Evolutionary conservation across 2,329 filamentous ascomycete genomes (phyloP).

Genomic region (Trichocomaceae sp.): DNA sequence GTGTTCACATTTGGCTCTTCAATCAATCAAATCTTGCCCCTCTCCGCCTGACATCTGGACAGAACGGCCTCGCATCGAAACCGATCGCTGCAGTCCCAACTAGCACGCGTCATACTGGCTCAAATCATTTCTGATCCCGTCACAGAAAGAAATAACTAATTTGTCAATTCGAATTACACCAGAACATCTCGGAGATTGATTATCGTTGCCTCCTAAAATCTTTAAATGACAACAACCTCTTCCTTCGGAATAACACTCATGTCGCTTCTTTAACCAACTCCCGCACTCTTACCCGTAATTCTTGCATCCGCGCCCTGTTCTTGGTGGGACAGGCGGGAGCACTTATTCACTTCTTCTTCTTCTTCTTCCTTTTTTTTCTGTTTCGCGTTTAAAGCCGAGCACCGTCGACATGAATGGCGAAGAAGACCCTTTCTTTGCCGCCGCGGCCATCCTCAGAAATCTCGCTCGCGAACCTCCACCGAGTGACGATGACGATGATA

Average conservation of each 20-base stretch:
- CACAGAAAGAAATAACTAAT: neutral
- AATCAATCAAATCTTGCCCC: neutral
- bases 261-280: neutral
- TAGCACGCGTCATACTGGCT: constrained; percentile 3
- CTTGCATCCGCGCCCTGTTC: constrained; percentile 1
- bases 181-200: neutral
- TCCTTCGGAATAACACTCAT: neutral
- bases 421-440: constrained; percentile 43
- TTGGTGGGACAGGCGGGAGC: constrained; percentile 2
- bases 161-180: neutral
- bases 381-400: neutral
- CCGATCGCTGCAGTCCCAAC: neutral
- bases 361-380: neutral
- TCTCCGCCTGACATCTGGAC: neutral
- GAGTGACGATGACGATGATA: constrained; percentile 26
- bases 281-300: neutral
- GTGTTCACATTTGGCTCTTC: constrained; percentile 2
- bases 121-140: constrained; percentile 1
- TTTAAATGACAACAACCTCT: neutral
- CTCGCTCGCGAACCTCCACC: constrained; percentile 35
- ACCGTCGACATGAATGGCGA: constrained; percentile 39
- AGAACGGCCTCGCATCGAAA: neutral
- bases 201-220: neutral
- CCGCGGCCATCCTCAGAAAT: constrained; percentile 38
- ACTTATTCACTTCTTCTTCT: neutral